Base-by-base conservation (phyloP, 495 filamentous ascomycete species). In the Jackrogersella multiformis region DNA sequence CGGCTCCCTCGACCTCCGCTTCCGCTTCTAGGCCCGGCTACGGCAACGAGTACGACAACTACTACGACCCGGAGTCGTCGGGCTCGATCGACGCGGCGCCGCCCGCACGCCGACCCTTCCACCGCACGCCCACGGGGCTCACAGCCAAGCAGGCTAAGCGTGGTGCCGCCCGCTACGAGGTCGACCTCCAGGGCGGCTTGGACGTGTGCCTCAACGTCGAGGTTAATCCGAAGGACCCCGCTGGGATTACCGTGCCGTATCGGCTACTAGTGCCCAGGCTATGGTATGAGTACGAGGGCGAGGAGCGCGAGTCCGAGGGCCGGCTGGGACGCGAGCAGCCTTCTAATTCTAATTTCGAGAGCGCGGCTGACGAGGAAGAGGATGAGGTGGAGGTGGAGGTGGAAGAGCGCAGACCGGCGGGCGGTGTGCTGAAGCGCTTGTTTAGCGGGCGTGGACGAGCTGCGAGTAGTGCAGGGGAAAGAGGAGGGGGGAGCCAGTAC, bases 191-290 rank as follows among this genome's bases (percentile, higher is more conserved):
- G 64, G 88, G 88, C 39, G 93, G 92, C 2, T 80, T 99, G 20
- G 92, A 97, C 52, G 87, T 99, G 24, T 88, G 84, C 8, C 76
- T 99, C 24, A 94, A 96, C 68, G 86, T 95, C 69, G 95, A 99
- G 78, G 86, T 97, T 66, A 91, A 87, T 67, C 86, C 90, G 24
- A 85, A 86, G 59, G 92, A 98, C 70, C 95, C 96, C 0, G 85
- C 89, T 0, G 96, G 95, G n/a, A 90, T 89, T 67, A 99, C 95
- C 2, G 85, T 86, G 42, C 90, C 92, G 28, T 99, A 99, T 74
- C 84, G 93, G 18, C 76, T 98, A 21, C 84, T 97, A 0, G 89
- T 99, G 9, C 95, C 95, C 5, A 86, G 86, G 55, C 79, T 99
- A 23, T 85, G 79, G 78, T 86, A 86, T 56, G 79, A 83, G 44